Conservation (phyloP, 805 yeast species). For the Metschnikowia picachoensis region DNA sequence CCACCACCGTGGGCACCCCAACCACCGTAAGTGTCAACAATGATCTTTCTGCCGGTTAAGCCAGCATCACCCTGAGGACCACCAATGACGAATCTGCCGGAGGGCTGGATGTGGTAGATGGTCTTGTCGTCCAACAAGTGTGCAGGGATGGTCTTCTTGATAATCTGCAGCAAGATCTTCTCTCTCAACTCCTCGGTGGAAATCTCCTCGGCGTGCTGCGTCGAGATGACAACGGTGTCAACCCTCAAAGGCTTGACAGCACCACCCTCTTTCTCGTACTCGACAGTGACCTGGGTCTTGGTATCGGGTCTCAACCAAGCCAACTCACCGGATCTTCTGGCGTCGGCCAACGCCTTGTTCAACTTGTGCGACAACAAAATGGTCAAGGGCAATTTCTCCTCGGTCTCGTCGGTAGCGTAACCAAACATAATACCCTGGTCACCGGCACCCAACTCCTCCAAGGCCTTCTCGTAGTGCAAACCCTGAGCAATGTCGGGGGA, state of each 20-base stretch:
- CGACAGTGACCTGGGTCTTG: slow-evolving; percentile 98
- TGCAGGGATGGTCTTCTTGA: slow-evolving; percentile 90
- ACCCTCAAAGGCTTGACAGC: slow-evolving; percentile 95
- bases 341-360: slow-evolving; percentile 94
- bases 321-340: slow-evolving; percentile 93
- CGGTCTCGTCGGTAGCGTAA: slow-evolving; percentile 98
- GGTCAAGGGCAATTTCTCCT: slow-evolving; percentile 94
- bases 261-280: slow-evolving; percentile 90
- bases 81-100: slow-evolving; percentile 99
- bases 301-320: slow-evolving; percentile 99
- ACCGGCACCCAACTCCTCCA: slow-evolving; percentile 99
- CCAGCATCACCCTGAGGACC: slow-evolving; percentile 99
- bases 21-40: slow-evolving; percentile 99
- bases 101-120: slow-evolving; percentile 97
- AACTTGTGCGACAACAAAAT: slow-evolving; percentile 91
- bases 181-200: slow-evolving; percentile 87
- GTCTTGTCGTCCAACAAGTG: slow-evolving; percentile 91
- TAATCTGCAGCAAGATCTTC: slow-evolving; percentile 71
- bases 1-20: slow-evolving; percentile 99
- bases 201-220: slow-evolving; percentile 97
- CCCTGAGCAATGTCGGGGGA: slow-evolving; percentile 99
- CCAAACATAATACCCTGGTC: slow-evolving; percentile 99
- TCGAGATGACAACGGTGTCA: slow-evolving; percentile 94
- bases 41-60: slow-evolving; percentile 98
- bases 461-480: slow-evolving; percentile 91